Evolutionary conservation across 1,139 yeast genomes (phyloP), one percentile per base, ranked within the genome.

Genomic region (Candida anutae): DNA sequence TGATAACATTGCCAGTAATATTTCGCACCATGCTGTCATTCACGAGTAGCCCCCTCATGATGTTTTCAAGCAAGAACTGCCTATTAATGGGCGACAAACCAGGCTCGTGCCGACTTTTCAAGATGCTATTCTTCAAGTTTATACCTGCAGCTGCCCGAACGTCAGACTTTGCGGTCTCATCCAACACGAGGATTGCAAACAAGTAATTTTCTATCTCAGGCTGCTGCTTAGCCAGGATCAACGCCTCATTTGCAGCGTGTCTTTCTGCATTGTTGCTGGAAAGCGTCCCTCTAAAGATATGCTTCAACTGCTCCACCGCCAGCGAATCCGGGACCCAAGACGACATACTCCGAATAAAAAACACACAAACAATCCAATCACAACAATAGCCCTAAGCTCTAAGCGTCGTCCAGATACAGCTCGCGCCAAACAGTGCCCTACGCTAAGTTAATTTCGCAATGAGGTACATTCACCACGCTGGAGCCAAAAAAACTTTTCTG

Each of bases 141-240:
- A 88, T 59, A 10, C 97, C 98, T 1, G 96, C 90, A 0, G 95
- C 79, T 1, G 95, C 95, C 32, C 96, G 68, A 16, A 81, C 69
- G 26, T 79, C 78, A 3, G 74, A 55, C 11, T 59, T 50, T 13
- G 71, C 58, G 8, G 44, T 28, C 20, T 44, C 37, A 26, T 79
- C 79, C 32, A 67, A 60, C 22, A 83, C 72, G 26, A 90, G 62
- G 28, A 88, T 67, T 43, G 71, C 74, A 23, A 84, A 67, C 23
- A 90, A 62, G 51, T 88, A 90, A 51, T 82, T 84, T 42, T 79
- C 81, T 40, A 83, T 70, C 48, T 84, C 93, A 1, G 83, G 77
- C 45, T 81, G 83, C 13, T 53, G 41, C 41, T 74, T 74, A 19
- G 93, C 94, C 28, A 69, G 72, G 11, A 68, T 68, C 28, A 87